Evolutionary conservation across 306 rosid species (phyloP), one percentile per base, ranked within the genome.

Genomic region (Rubus idaeus): DNA sequence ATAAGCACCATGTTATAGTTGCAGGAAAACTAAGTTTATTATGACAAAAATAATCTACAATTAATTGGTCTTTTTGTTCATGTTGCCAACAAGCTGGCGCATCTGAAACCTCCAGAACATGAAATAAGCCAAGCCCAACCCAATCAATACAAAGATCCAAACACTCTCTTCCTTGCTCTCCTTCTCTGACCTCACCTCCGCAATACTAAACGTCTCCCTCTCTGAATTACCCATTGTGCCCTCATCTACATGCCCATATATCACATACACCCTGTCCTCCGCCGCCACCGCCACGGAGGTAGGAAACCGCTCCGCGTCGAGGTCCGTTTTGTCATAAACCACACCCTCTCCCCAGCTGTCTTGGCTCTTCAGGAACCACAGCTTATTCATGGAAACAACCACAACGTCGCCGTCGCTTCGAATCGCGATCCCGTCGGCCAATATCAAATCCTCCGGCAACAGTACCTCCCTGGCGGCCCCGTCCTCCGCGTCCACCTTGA

Each of bases 91-190:
- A 30, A 90, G 89, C 62, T 77, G 81, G 10, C 84, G 78, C 97
- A 89, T 95, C 65, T 88, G 96, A 84, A 95, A 88, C 82, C 98
- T 84, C 97, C 97, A 92, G 71, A 83, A 83, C 80, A 87, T 5
- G 84, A 92, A 92, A 81, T 83, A 90, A 45, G 83, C 92, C 79
- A 92, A 81, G 0, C 89, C 97, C 16, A 95, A 3, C 0, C 97
- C 97, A 45, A 89, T n/a, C 84, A 95, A 83, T 5, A 87, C 84
- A 41, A 75, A 89, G 14, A 89, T 17, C 97, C 93, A 90, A 67
- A 90, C 82, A 37, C 76, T 84, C 37, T 88, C 93, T 10, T 81
- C 86, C 56, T 70, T 85, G 35, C 76, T 65, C 55, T 94, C 96
- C 71, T 70, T 88, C 0, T 70, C 76, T 0, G 93, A 88, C 77